Base-by-base conservation (phyloP, 2,329 filamentous ascomycete species). In the Sporothrix inflata region DNA sequence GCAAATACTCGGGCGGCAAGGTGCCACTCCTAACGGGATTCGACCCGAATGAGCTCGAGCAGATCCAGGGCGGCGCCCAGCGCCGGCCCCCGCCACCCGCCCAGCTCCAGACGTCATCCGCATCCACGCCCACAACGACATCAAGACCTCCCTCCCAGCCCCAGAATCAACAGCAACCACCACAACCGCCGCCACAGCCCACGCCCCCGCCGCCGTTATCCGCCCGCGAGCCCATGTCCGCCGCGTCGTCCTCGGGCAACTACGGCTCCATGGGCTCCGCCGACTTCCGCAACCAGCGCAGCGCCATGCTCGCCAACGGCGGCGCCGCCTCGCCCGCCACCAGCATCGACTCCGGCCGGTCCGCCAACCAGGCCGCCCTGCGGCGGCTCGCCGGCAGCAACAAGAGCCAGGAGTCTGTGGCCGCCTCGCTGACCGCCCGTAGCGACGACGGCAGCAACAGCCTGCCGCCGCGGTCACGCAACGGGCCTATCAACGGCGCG, bases 1-100 rank as follows among this genome's bases (percentile, higher is more conserved):
- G 91, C 77, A 99, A 98, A 82, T 99, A 98, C 79, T 98, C 96
- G 0, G 92, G 93, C 38, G 95, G 95, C 14, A 92, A 91, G 78
- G 82, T 89, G 42, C 96, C 96, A 1, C 88, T 92, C 73, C 85
- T 99, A 69, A 84, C 88, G 71, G 95, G 95, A 8, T 98, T 99
- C 79, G 93, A 95, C 76, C 86, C 89, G 69, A 88, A 87, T 73
- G 94, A 98, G 82, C 84, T 91, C 73, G 93, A 95, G 69, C 87
- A 91, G 76, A 88, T 98, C 61, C 84, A 92, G 45, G 92, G 91
- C 57, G 84, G 85, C 66, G 84, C 78, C 3, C 76, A 79, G 70
- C 75, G 84, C 65, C 83, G 83, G 80, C 24, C 80, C 76, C 38
- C 81, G 12, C 81, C 79, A 8, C 77, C 78, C 67, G 74, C 75